A percentile compares a stretch with the other conserved stretches of the same genome.
Evolutionary conservation across 2,329 filamentous ascomycete genomes (phyloP).

Genomic region (Claviceps africana): DNA sequence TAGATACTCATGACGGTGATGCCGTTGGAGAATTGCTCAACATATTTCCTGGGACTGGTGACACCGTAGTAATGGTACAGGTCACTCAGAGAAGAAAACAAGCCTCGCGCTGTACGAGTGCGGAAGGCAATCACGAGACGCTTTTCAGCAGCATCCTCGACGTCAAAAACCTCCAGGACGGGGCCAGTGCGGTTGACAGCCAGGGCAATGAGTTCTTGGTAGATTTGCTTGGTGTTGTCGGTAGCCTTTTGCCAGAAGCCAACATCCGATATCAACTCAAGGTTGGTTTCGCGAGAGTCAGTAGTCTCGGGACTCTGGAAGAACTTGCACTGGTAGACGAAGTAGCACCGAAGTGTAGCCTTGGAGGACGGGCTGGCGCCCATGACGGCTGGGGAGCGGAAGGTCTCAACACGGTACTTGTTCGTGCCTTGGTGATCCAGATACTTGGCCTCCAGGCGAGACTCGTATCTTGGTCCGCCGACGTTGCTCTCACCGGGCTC

Average conservation of each 20-base stretch:
- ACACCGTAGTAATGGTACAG: conserved; percentile 98
- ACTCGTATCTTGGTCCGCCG: conserved; percentile 79
- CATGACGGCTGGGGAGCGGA: conserved; percentile 75
- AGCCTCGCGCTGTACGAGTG: conserved; percentile 75
- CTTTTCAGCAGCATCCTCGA: conserved; percentile 84
- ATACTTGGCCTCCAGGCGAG: conserved; percentile 88
- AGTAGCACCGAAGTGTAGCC: conserved; percentile 88
- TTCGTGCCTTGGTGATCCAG: conserved; percentile 62
- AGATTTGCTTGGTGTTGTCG: conserved; percentile 86
- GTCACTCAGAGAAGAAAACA: conserved; percentile 91
- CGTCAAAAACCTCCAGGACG: conserved; percentile 95
- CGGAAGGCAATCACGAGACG: conserved; percentile 89
- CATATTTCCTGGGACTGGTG: conserved; percentile 91
- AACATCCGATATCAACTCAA: conserved; percentile 84
- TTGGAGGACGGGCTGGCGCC: conserved; percentile 53
- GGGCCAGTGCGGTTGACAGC: conserved; percentile 77
- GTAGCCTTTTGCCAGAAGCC: conserved; percentile 95
- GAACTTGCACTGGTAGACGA: conserved; percentile 95
- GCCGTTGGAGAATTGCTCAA: conserved; percentile 97
- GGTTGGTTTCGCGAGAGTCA: conserved; percentile 63
- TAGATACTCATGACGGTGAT: conserved; percentile 96
- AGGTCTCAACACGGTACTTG: conserved; percentile 91
- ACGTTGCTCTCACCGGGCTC: conserved; percentile 67
- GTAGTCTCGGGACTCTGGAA: conserved; percentile 59
- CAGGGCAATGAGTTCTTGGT: conserved; percentile 81